These are phyloP conservation scores for Fusarium keratoplasticum DNA, from an alignment of 2,329 filamentous ascomycete genomes.

Conservation along the genomic window DNA sequence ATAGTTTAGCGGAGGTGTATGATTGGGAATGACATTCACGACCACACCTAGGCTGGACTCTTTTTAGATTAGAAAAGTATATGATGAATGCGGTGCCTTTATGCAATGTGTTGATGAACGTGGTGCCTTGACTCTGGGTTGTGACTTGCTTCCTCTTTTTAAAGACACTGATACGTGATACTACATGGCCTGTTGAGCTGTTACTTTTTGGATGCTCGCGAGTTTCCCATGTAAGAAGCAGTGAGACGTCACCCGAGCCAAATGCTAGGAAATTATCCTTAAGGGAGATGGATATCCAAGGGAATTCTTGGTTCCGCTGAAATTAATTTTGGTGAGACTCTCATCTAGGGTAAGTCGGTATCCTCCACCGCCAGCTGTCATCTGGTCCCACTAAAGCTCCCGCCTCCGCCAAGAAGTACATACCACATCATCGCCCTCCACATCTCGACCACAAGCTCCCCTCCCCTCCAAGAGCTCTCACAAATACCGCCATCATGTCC, in stretches of 20 bases:
- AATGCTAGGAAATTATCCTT: background rate
- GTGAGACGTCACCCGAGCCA: too few relatives aligned
- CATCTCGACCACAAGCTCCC: slow-evolving; percentile 10
- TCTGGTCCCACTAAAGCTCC: slow-evolving; percentile 22
- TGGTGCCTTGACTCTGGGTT: background rate
- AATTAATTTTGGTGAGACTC: background rate
- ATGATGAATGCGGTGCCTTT: slow-evolving; percentile 31
- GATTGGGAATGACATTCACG: slow-evolving; percentile 39
- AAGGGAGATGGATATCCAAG: background rate
- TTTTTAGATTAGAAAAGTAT: slow-evolving; percentile 45
- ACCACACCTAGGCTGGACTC: slow-evolving; percentile 40
- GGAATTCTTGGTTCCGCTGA: background rate
- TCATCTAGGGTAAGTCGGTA: slow-evolving; percentile 21
- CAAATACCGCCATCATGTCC: slow-evolving; percentile 49
- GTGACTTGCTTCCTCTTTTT: background rate
- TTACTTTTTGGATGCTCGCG: background rate
- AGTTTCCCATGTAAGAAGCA: background rate
- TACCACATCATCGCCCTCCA: slow-evolving; percentile 26
- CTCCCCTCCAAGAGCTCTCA: slow-evolving; percentile 1
- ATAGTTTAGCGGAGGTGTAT: slow-evolving; percentile 37
- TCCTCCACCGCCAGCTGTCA: slow-evolving; percentile 27
- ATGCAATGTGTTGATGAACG: background rate
- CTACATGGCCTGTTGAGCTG: background rate
- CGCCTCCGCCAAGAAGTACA: slow-evolving; percentile 14
- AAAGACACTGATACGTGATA: background rate